Conservation (phyloP, 2,329 filamentous ascomycete genomes). For the Biscogniauxia sp. region DNA sequence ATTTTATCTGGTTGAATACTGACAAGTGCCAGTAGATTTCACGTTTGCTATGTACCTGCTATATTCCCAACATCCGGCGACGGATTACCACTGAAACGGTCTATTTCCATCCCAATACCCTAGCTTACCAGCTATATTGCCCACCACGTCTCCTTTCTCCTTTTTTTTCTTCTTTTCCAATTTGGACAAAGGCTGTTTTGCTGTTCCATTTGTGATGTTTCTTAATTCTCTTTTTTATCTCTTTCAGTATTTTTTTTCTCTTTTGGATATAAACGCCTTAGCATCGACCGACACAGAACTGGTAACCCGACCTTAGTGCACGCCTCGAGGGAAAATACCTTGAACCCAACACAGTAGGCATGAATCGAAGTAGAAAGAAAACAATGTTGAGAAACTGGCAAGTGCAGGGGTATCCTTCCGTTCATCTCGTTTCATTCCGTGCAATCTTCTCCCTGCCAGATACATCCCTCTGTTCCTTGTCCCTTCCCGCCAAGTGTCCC, state of each 20-base stretch:
- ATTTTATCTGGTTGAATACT: background rate
- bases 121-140: conserved; percentile 21
- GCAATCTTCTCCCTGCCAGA: conserved; percentile 28
- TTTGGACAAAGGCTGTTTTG: conserved; percentile 21
- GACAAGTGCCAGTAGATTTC: background rate
- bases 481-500: conserved; percentile 21
- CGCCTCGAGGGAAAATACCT: conserved; percentile 16
- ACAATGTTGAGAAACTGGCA: conserved; percentile 25
- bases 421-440: conserved; percentile 34
- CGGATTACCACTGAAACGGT: conserved; percentile 39
- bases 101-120: conserved; percentile 38
- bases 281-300: conserved; percentile 19
- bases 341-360: conserved; percentile 30
- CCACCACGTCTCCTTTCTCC: conserved; percentile 15
- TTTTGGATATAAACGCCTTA: conserved; percentile 23
- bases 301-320: conserved; percentile 30
- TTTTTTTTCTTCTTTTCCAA: conserved; percentile 24
- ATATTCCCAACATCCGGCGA: conserved; percentile 38
- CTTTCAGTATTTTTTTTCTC: conserved; percentile 10
- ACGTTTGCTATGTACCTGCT: background rate
- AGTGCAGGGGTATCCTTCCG: conserved; percentile 36
- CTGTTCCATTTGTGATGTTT: conserved; percentile 12
- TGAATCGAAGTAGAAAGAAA: conserved; percentile 24
- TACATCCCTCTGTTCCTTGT: conserved; percentile 18
- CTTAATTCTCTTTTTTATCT: conserved; percentile 21